These are phyloP conservation scores for Chaetoceros tenuissimus DNA, from an alignment of 108 stramenopile species.

Conservation along the genomic window DNA sequence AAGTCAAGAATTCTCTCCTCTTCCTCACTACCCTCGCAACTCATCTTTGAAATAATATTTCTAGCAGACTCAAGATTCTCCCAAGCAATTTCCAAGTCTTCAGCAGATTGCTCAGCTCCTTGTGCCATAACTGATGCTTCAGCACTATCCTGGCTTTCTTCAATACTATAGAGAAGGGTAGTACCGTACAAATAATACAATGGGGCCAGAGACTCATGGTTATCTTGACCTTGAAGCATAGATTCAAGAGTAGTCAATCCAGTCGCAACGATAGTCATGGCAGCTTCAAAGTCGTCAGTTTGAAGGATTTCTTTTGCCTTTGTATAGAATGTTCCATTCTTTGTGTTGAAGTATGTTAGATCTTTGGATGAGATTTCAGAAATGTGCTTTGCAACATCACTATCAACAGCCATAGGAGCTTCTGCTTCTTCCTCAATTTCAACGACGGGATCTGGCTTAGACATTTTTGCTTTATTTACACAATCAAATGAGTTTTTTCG, in stretches of 20 bases:
- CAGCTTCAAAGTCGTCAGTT: not conserved
- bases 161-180: conserved; percentile 71
- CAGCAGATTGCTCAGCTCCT: conserved; percentile 22
- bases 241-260: not conserved
- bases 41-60: conserved; percentile 33
- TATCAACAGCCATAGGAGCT: not conserved
- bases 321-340: not conserved
- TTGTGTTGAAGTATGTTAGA: not conserved
- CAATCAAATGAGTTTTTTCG: too few relatives aligned
- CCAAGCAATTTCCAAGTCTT: conserved; percentile 82
- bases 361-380: not conserved
- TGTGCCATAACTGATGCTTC: conserved; percentile 8
- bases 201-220: conserved; percentile 60
- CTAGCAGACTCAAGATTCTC: conserved; percentile 81
- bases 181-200: conserved; percentile 84
- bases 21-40: not conserved
- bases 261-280: not conserved
- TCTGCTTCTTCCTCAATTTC: not conserved
- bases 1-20: conserved; percentile 31
- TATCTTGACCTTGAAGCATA: conserved; percentile 1
- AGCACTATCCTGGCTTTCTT: conserved; percentile 53
- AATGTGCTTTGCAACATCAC: not conserved
- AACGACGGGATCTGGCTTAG: too few relatives aligned
- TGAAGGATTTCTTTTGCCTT: not conserved
- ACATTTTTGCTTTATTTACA: too few relatives aligned